Conservation (phyloP, 225 moss, liverwort and hornwort species). For the Lunularia cruciata region DNA sequence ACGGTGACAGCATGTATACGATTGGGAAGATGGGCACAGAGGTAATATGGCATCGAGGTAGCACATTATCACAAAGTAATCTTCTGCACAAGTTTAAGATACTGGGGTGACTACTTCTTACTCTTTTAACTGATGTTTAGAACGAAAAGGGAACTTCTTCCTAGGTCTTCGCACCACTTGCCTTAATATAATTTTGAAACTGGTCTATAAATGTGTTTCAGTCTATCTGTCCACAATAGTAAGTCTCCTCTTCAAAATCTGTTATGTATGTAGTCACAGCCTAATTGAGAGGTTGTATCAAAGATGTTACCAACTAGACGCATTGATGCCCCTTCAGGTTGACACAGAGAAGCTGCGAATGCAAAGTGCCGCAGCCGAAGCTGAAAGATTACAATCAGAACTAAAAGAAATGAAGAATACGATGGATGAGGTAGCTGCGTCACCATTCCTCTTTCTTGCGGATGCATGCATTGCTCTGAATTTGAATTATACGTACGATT, state of each 20-base stretch:
- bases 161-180: too few species aligned
- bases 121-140: neutral
- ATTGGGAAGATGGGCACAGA: conserved; percentile 52
- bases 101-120: too few species aligned
- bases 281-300: too few species aligned
- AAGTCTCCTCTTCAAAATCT: neutral
- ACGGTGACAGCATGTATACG: conserved; percentile 51
- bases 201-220: too few species aligned
- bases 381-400: conserved; percentile 55
- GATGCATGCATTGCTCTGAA: neutral
- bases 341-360: conserved; percentile 45
- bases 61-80: too few species aligned
- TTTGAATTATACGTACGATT: neutral
- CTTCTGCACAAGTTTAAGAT: too few species aligned
- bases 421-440: conserved; percentile 57
- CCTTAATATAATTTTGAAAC: too few species aligned
- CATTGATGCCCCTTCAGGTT: conserved; percentile 37
- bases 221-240: too few species aligned
- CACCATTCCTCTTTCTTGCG: neutral
- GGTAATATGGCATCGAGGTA: conserved; percentile 38
- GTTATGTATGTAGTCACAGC: too few species aligned
- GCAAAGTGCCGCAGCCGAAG: conserved; percentile 54
- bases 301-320: too few species aligned
- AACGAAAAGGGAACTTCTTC: too few species aligned
- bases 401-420: conserved; percentile 65